These are phyloP conservation scores for Flaveria trinervia DNA, from an alignment of 129 eudicot species.

Conservation along the genomic window DNA sequence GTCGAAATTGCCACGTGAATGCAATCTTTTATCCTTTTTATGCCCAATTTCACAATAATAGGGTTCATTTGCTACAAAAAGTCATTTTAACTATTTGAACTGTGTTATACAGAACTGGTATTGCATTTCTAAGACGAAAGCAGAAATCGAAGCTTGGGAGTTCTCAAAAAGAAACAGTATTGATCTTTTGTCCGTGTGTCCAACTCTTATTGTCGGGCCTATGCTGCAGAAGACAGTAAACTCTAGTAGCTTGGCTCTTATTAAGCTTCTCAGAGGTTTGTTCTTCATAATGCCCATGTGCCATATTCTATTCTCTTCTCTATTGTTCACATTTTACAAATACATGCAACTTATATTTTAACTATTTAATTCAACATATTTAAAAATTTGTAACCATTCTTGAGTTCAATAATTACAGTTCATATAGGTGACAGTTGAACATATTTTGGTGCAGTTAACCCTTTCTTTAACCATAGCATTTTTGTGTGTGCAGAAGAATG, in stretches of 20 bases:
- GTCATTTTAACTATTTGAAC: conserved; percentile 9
- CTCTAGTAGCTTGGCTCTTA: conserved; percentile 62
- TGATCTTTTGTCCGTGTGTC: conserved; percentile 57
- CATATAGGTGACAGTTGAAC: not conserved
- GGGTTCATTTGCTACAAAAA: not conserved
- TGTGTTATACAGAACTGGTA: conserved; percentile 71
- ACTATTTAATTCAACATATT: not conserved
- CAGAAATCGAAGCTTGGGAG: conserved; percentile 74
- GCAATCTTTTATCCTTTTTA: no score
- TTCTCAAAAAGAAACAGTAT: conserved; percentile 63
- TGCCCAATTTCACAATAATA: not conserved
- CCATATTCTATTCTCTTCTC: not conserved
- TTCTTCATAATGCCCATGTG: conserved; percentile 11
- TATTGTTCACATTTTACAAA: not conserved
- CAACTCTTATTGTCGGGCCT: conserved; percentile 69
- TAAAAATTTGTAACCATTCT: conserved; percentile 3
- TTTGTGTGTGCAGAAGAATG: conserved; percentile 50
- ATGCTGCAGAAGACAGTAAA: conserved; percentile 62
- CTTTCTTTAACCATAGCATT: not conserved
- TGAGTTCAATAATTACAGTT: not conserved
- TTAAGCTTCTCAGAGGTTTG: conserved; percentile 75
- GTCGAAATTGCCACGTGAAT: no score
- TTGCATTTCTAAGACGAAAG: conserved; percentile 64
- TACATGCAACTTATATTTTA: not conserved
- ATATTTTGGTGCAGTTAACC: not conserved